These are phyloP conservation scores for Neospora caninum DNA, from an alignment of 169 alveolate species.

Conservation along the genomic window DNA sequence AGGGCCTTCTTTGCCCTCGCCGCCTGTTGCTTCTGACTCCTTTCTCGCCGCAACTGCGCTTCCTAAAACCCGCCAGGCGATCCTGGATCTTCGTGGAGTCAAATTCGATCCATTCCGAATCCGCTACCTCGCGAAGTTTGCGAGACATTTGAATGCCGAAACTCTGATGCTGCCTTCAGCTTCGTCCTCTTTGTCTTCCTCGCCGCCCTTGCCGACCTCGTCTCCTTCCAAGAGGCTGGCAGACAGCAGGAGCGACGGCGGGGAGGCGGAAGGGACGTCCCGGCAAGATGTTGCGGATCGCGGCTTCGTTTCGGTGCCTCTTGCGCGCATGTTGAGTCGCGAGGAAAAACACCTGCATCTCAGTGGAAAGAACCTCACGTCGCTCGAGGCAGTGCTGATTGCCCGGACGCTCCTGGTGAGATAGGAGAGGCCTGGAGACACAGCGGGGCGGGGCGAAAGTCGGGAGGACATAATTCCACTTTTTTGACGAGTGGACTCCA, in stretches of 20 bases:
- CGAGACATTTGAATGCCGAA: not conserved
- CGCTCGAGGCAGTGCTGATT: not conserved
- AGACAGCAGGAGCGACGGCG: not conserved
- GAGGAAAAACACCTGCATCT: not conserved
- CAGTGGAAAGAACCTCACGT: not conserved
- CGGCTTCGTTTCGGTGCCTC: not conserved
- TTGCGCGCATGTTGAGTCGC: not conserved
- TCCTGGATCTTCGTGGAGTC: constrained; percentile 5
- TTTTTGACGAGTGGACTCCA: no score
- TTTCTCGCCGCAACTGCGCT: no score
- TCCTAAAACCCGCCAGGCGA: no score
- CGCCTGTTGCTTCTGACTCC: no score
- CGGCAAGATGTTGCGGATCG: not conserved
- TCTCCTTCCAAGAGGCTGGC: not conserved
- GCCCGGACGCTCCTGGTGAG: constrained; percentile 10
- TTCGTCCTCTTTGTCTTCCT: not conserved
- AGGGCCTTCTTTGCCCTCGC: no score
- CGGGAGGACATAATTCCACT: no score
- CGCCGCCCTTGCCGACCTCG: not conserved
- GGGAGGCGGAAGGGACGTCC: not conserved
- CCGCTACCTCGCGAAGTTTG: constrained; percentile 24
- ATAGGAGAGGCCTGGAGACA: no score
- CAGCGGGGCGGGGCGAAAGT: not conserved
- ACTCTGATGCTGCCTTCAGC: not conserved
- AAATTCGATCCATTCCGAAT: constrained; percentile 19